Evolutionary conservation across 495 filamentous ascomycete genomes (phyloP).

Genomic region (Hypoxylon crocopeplum): DNA sequence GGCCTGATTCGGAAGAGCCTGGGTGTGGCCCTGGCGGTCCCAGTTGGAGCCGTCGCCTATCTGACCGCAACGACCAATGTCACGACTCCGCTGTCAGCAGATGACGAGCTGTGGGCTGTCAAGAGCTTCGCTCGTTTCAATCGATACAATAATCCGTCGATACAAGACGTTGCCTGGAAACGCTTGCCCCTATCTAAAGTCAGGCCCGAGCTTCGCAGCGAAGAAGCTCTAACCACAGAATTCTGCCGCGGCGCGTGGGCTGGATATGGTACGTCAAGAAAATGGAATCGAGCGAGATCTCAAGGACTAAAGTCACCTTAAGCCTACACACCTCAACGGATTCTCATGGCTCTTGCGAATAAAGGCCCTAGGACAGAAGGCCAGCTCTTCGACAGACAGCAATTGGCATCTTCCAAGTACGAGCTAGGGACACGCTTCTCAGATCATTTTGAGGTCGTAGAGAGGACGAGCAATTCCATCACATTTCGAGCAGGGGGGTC

Average conservation of each 20-base stretch:
- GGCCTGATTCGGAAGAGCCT: slow-evolving; percentile 50
- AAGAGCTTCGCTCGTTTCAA: slow-evolving; percentile 62
- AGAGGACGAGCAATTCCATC: slow-evolving; percentile 66
- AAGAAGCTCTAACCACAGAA: slow-evolving; percentile 63
- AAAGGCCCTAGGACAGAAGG: slow-evolving; percentile 60
- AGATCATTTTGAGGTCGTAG: slow-evolving; percentile 78
- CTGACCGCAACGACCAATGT: slow-evolving; percentile 45
- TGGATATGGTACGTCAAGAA: slow-evolving; percentile 61
- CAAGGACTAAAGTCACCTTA: neutral
- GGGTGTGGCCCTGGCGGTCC: slow-evolving; percentile 43
- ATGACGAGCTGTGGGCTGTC: slow-evolving; percentile 66
- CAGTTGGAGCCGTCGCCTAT: slow-evolving; percentile 41
- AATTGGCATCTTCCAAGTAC: slow-evolving; percentile 61
- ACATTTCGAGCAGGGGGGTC: slow-evolving; percentile 70
- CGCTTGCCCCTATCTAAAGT: slow-evolving; percentile 65
- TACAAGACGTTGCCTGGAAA: slow-evolving; percentile 66
- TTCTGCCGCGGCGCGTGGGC: slow-evolving; percentile 71
- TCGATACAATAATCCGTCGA: slow-evolving; percentile 62
- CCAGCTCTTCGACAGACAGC: slow-evolving; percentile 66
- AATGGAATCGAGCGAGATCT: neutral
- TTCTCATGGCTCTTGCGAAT: slow-evolving; percentile 65
- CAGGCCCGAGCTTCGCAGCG: slow-evolving; percentile 64
- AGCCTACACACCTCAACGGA: slow-evolving; percentile 71
- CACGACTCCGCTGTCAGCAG: slow-evolving; percentile 52
- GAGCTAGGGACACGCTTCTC: slow-evolving; percentile 69